Percentiles rank a stretch among this genome's conserved stretches.
Evolutionary conservation across 2,329 filamentous ascomycete species (phyloP).

Genomic region (Claviceps paspali): DNA sequence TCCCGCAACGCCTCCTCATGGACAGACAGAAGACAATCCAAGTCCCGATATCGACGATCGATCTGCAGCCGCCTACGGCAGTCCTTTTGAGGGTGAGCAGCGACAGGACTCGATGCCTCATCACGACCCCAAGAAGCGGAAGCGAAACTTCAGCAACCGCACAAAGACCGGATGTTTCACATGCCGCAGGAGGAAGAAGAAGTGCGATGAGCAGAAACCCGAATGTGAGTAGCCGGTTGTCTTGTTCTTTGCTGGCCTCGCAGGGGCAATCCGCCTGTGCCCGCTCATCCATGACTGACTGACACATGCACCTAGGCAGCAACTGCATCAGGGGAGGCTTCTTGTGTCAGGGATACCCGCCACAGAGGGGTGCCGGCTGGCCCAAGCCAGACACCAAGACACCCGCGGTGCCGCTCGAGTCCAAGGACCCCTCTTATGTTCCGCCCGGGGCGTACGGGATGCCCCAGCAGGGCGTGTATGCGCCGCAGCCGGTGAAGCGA

Average conservation of each 20-base stretch:
- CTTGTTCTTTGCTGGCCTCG: too few species aligned
- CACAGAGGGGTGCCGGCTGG: slow-evolving; percentile 56
- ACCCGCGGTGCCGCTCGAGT: slow-evolving; percentile 60
- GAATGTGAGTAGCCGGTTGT: slow-evolving; percentile 50
- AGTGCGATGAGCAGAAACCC: slow-evolving; percentile 89
- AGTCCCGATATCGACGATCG: slow-evolving; percentile 40
- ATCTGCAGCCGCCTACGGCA: slow-evolving; percentile 23
- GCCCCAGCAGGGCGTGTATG: slow-evolving; percentile 31
- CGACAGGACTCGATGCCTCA: slow-evolving; percentile 35
- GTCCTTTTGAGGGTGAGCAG: slow-evolving; percentile 31
- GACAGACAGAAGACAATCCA: slow-evolving; percentile 36
- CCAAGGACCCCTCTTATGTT: slow-evolving; percentile 57
- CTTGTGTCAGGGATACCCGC: slow-evolving; percentile 79
- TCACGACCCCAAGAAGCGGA: slow-evolving; percentile 52
- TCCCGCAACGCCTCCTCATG: slow-evolving; percentile 28
- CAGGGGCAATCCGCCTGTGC: neutral
- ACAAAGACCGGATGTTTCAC: slow-evolving; percentile 95
- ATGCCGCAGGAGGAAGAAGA: slow-evolving; percentile 86
- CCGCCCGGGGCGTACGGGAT: slow-evolving; percentile 47
- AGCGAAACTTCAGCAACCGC: slow-evolving; percentile 79
- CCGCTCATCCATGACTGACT: neutral
- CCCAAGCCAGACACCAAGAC: slow-evolving; percentile 60
- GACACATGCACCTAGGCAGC: slow-evolving; percentile 43
- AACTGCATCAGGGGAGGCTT: slow-evolving; percentile 89
- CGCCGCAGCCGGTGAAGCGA: slow-evolving; percentile 29